These are phyloP conservation scores for Pseudocercospora macadamiae DNA, from an alignment of 2,329 filamentous ascomycete genomes.

Conservation along the genomic window DNA sequence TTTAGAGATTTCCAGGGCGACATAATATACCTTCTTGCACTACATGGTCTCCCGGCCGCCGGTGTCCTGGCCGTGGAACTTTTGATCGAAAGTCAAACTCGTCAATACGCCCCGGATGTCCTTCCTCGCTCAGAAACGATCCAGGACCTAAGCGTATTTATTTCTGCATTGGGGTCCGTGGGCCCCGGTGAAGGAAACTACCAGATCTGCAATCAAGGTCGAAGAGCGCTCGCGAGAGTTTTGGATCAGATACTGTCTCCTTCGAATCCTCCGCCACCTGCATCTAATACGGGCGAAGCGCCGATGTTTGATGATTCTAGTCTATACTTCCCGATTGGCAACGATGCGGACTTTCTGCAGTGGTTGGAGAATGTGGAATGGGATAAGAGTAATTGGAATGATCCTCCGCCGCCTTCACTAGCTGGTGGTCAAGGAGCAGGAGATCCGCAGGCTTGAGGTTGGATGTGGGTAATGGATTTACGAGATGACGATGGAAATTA, in stretches of 20 bases:
- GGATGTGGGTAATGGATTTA: no score
- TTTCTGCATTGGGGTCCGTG: constrained; percentile 45
- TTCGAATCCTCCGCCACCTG: constrained; percentile 28
- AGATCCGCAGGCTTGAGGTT: no score
- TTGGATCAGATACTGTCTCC: constrained; percentile 48
- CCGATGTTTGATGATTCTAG: constrained; percentile 35
- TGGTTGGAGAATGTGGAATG: constrained; percentile 49
- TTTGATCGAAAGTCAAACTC: constrained; percentile 46
- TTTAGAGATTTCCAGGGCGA: constrained; percentile 50
- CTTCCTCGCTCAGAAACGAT: constrained; percentile 50
- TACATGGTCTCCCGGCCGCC: constrained; percentile 47
- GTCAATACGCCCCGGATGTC: constrained; percentile 36
- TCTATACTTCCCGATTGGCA: constrained; percentile 41
- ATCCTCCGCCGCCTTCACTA: constrained; percentile 2
- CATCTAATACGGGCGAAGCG: constrained; percentile 17
- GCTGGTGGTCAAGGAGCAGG: no score
- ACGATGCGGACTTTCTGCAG: constrained; percentile 48
- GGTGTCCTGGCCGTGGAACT: constrained; percentile 49
- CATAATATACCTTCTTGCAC: constrained; percentile 42
- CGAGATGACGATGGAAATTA: no score
- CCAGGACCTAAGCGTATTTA: constrained; percentile 50
- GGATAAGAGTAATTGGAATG: constrained; percentile 19
- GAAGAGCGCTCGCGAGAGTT: constrained; percentile 45
- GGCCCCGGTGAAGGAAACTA: constrained; percentile 45
- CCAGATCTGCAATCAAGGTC: constrained; percentile 46